These are phyloP conservation scores for Bipolaris oryzae DNA, from an alignment of 2,329 filamentous ascomycete species.

Conservation along the genomic window DNA sequence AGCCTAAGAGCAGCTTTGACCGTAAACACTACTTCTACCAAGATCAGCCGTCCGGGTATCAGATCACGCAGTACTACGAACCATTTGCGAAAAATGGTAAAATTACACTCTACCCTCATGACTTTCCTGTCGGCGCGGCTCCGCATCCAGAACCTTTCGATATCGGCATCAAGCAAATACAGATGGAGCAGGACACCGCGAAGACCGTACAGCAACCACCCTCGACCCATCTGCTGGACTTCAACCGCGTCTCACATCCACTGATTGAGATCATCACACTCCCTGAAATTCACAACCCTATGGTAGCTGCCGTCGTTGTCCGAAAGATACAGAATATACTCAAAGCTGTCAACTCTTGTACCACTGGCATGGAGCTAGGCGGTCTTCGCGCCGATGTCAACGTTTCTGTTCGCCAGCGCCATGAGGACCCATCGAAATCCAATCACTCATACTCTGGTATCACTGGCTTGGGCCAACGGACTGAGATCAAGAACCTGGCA, in stretches of 20 bases:
- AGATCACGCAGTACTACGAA: slow-evolving; percentile 95
- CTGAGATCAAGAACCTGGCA: slow-evolving; percentile 96
- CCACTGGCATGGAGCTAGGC: slow-evolving; percentile 90
- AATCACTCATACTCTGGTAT: slow-evolving; percentile 62
- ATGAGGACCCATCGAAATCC: slow-evolving; percentile 26
- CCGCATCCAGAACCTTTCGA: slow-evolving; percentile 68
- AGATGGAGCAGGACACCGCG: slow-evolving; percentile 97
- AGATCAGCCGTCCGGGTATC: slow-evolving; percentile 95
- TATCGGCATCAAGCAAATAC: slow-evolving; percentile 88
- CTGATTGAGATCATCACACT: slow-evolving; percentile 94
- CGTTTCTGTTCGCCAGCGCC: slow-evolving; percentile 75
- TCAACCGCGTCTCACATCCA: slow-evolving; percentile 90
- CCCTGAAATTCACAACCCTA: slow-evolving; percentile 84
- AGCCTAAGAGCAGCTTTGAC: slow-evolving; percentile 82
- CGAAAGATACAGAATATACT: slow-evolving; percentile 85
- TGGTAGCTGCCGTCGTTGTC: slow-evolving; percentile 85
- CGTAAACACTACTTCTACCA: slow-evolving; percentile 99
- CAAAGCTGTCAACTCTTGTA: slow-evolving; percentile 80
- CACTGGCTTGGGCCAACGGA: slow-evolving; percentile 76
- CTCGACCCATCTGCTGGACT: slow-evolving; percentile 80
- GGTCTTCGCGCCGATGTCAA: slow-evolving; percentile 94
- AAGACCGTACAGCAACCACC: slow-evolving; percentile 84
- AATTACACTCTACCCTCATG: slow-evolving; percentile 72
- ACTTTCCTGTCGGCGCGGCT: slow-evolving; percentile 70
- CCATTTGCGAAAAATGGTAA: slow-evolving; percentile 72